Evolutionary conservation across 2,329 filamentous ascomycete species (phyloP).

Genomic region (Cercospora berteroae): DNA sequence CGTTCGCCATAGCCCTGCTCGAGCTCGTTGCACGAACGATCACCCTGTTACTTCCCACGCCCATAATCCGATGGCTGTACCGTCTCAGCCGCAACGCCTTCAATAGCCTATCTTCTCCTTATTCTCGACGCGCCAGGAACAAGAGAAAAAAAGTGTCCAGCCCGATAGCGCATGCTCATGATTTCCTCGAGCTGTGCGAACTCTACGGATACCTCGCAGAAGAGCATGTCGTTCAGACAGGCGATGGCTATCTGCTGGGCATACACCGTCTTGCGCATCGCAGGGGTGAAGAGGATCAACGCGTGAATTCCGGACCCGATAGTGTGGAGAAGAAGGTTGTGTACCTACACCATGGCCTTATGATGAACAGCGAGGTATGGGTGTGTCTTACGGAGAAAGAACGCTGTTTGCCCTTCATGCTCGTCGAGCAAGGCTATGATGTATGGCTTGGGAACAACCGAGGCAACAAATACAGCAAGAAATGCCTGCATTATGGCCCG

Average conservation of each 20-base stretch:
- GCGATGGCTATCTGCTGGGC: slow-evolving; percentile 88
- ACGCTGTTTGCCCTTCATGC: slow-evolving; percentile 79
- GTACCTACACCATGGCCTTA: slow-evolving; percentile 89
- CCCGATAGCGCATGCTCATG: slow-evolving; percentile 78
- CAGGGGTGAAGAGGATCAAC: slow-evolving; percentile 74
- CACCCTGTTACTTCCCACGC: slow-evolving; percentile 79
- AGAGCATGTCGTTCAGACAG: slow-evolving; percentile 92
- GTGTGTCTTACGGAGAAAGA: slow-evolving; percentile 85
- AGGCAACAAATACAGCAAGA: slow-evolving; percentile 99
- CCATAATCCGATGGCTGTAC: slow-evolving; percentile 80
- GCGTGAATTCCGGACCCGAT: slow-evolving; percentile 69
- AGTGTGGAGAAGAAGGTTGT: slow-evolving; percentile 78
- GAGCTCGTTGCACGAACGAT: slow-evolving; percentile 81
- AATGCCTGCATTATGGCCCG: slow-evolving; percentile 74
- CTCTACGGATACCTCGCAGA: slow-evolving; percentile 90
- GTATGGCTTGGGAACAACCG: slow-evolving; percentile 98
- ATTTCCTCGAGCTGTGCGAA: slow-evolving; percentile 91
- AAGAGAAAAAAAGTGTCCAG: slow-evolving; percentile 56
- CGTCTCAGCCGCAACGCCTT: slow-evolving; percentile 77
- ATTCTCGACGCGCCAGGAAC: slow-evolving; percentile 64
- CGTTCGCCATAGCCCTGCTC: slow-evolving; percentile 76
- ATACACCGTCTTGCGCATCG: slow-evolving; percentile 82
- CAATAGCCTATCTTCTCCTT: slow-evolving; percentile 70
- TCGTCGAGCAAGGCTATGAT: slow-evolving; percentile 90
- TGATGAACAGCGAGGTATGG: slow-evolving; percentile 99